phyloP scores from a whole-genome alignment of 768 basidiomycete genomes.

The Mycena pura region DNA sequence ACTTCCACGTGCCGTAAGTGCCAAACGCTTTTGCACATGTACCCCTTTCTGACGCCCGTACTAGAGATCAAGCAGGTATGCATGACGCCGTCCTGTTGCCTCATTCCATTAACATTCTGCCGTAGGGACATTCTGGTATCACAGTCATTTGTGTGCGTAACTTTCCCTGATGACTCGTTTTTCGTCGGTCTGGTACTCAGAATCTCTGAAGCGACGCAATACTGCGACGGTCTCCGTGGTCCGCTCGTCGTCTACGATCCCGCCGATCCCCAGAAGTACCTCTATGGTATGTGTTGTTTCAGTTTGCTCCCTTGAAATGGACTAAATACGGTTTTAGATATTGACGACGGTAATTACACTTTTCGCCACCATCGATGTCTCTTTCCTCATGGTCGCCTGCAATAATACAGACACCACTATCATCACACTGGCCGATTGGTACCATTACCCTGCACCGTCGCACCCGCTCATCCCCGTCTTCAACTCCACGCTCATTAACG shows the following conservation, averaged over 20 bases:
- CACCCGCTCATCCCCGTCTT: background rate
- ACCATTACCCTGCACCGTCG: background rate
- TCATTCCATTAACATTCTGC: too few species aligned
- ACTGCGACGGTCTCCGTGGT: constrained; percentile 51
- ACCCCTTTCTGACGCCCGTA: too few species aligned
- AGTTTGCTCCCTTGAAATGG: background rate
- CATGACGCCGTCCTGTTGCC: too few species aligned
- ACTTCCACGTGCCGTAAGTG: constrained; percentile 39
- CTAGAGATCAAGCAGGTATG: too few species aligned
- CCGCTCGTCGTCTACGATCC: constrained; percentile 43
- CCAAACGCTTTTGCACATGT: too few species aligned
- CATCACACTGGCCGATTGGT: constrained; percentile 50
- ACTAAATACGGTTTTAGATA: constrained; percentile 4
- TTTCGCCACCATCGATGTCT: too few species aligned
- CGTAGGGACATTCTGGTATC: too few species aligned
- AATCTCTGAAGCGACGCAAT: constrained; percentile 40
- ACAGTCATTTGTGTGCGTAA: too few species aligned
- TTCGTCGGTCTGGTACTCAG: too few species aligned
- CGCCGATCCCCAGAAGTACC: constrained; percentile 11
- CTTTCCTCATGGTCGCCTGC: background rate
- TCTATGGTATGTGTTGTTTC: background rate
- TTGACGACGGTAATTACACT: constrained; percentile 46
- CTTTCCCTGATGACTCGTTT: too few species aligned
- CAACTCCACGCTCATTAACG: constrained; percentile 12
- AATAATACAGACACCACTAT: constrained; percentile 42